phyloP scores from a whole-genome alignment of 257 asterid genomes.

The Forsythia suspensa region DNA sequence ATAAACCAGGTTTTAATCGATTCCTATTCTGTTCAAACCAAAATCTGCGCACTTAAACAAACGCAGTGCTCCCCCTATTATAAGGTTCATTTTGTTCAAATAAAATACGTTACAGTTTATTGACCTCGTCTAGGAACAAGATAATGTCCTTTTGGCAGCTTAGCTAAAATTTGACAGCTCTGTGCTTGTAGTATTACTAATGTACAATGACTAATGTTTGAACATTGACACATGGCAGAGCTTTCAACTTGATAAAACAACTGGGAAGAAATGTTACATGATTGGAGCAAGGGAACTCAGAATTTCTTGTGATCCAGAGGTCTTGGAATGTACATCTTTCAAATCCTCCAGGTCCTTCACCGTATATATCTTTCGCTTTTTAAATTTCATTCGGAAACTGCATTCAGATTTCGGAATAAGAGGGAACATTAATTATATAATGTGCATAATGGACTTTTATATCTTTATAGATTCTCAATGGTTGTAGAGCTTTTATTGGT shows the following conservation, averaged over 20 bases:
- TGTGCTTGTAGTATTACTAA: neutral
- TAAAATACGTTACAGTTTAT: too few relatives aligned
- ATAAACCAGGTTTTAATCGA: too few relatives aligned
- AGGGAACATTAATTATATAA: neutral
- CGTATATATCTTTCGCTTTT: neutral
- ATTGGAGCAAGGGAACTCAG: constrained; percentile 26
- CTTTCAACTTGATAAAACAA: constrained; percentile 25
- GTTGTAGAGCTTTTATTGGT: constrained; percentile 19
- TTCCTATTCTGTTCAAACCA: too few relatives aligned
- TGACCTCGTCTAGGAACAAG: too few relatives aligned
- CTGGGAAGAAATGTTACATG: constrained; percentile 33
- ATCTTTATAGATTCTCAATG: constrained; percentile 30
- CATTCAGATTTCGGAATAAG: neutral
- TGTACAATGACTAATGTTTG: neutral
- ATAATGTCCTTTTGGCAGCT: too few relatives aligned
- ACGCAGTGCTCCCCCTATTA: too few relatives aligned
- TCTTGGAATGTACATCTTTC: neutral
- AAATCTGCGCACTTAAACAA: too few relatives aligned
- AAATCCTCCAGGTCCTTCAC: constrained; percentile 23
- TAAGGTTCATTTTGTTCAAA: too few relatives aligned
- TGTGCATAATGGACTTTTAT: too few relatives aligned
- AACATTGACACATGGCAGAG: constrained; percentile 26
- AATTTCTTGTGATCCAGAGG: constrained; percentile 13
- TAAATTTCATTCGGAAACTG: neutral
- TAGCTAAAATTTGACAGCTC: too few relatives aligned